Base-by-base conservation (phyloP, 2,329 filamentous ascomycete genomes). In the Microsporum audouinii region DNA sequence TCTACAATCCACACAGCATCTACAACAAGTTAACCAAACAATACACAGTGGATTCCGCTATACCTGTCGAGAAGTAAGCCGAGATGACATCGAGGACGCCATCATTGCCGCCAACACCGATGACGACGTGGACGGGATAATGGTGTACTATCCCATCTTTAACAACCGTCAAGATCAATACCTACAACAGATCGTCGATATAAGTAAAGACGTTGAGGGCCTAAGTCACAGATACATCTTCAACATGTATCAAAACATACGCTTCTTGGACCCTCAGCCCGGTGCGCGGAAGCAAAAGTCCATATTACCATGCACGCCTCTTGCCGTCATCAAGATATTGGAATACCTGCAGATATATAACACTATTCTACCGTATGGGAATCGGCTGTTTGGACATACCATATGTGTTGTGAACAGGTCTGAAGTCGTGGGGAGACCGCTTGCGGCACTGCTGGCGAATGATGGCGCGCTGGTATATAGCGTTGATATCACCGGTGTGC, bases 191-290 rank as follows among this genome's bases (percentile, higher is more conserved):
- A 89, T 95, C 2, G 91, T 96, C 61, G 86, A 89, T 61, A 82
- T 96, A 49, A 78, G 83, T 74, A 97, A 99, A 76, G 94, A 99
- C 70, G 92, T 99, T 66, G 94, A 99, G 76, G 94, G 94, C 39
- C 84, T 99, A 62, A 90, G 88, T 68, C 92, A 96, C 76, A 87
- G 86, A 71, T 91, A 97, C 77, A 88, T 97, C 71, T 91, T 92
- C 83, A 99, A 99, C 82, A 96, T 99, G 91, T 99, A 97, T 78
- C 89, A 96, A 80, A 99, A 99, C 78, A 84, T 95, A 69, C 89
- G 94, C 66, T 97, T 91, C 79, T 81, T 99, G 61, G 94, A 99
- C 75, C 79, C 85, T 29, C 69, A 72, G 38, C 72, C 70, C 64
- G 87, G 87, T 3, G 75, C 80, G 49, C 88, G 90, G 73, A 80